A percentile compares a stretch with the other conserved stretches of the same genome.
Evolutionary conservation across 164 flowering plant species (phyloP).

Genomic region (Annona squamosa): DNA sequence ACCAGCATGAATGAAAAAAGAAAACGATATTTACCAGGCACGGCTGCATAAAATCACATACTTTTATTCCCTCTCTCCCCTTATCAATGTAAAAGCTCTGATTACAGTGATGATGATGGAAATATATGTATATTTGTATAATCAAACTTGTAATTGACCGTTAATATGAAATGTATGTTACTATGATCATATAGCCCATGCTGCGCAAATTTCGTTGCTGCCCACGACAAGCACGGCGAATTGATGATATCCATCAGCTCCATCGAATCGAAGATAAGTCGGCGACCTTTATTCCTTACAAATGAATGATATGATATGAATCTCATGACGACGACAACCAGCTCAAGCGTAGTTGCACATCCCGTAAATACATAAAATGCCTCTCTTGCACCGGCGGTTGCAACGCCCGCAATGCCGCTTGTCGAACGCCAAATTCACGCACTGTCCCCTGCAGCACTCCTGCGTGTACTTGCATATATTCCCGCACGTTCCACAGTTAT

Average conservation of each 20-base stretch:
- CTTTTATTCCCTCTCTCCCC: no score
- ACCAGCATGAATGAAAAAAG: no score
- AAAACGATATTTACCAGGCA: no score
- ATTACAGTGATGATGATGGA: no score
- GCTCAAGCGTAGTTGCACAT: constrained; percentile 28
- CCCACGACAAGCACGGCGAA: no score
- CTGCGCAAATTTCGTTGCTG: no score
- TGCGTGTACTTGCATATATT: constrained; percentile 22
- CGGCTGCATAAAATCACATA: no score
- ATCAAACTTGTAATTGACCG: no score
- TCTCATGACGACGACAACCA: neutral
- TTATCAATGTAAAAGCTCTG: no score
- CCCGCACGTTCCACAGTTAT: constrained; percentile 33
- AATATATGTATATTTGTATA: no score
- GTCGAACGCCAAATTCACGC: constrained; percentile 20
- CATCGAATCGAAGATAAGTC: neutral
- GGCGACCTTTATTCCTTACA: neutral
- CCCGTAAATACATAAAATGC: constrained; percentile 22
- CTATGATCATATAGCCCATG: no score
- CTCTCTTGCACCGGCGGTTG: constrained; percentile 24
- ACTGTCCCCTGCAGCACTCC: constrained; percentile 28
- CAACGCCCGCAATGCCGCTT: constrained; percentile 27
- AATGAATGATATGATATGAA: neutral
- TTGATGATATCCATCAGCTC: neutral
- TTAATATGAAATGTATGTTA: no score